Base-by-base conservation (phyloP, 208 protist genomes). In the Wallacemonas collosoma region DNA sequence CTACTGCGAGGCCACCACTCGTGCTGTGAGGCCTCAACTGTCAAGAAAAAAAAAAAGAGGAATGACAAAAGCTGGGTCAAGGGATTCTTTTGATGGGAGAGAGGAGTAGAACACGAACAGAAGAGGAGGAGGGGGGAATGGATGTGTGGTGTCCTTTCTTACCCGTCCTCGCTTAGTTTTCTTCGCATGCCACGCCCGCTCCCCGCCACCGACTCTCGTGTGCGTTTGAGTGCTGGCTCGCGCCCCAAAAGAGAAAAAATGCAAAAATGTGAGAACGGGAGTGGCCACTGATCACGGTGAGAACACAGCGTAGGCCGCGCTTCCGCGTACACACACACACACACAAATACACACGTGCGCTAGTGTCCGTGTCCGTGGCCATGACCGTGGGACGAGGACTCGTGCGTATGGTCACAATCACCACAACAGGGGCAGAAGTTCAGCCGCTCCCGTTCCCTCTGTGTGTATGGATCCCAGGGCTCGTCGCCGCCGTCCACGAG, bases 381-480 rank as follows among this genome's bases (percentile, higher is more conserved):
- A 39, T 85, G 73, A 1, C 56, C 53, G 40, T 72, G 70, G 2
- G 47, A 43, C 11, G 48, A 50, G 38, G 11, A 38, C 11, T 74
- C 72, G 35, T 69, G 6, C 39, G 66, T 61, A 40, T 58, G 47
- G 26, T 65, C 63, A 68, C 82, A 84, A 65, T 75, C 60, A 17
- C 90, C 87, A 51, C 90, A 95, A 64, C 90, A 95, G 1, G 90
- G 90, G 66, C 90, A 95, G 55, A 88, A 95, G 74, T 95, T 93
- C 11, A 91, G 81, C 11, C 89, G 75, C 15, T 70, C 56, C 38
- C 83, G 80, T 68, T 95, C 90, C 62, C 73, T 73, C 61, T 75
- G 82, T 43, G 87, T 92, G 53, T 84, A 87, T 51, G 61, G 64
- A 68, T 95, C 90, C 87, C 83, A 92, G 64, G 71, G 55, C 82